These are phyloP conservation scores for Pseudogymnoascus sp. DNA, from an alignment of 2,329 filamentous ascomycete species.

Conservation along the genomic window DNA sequence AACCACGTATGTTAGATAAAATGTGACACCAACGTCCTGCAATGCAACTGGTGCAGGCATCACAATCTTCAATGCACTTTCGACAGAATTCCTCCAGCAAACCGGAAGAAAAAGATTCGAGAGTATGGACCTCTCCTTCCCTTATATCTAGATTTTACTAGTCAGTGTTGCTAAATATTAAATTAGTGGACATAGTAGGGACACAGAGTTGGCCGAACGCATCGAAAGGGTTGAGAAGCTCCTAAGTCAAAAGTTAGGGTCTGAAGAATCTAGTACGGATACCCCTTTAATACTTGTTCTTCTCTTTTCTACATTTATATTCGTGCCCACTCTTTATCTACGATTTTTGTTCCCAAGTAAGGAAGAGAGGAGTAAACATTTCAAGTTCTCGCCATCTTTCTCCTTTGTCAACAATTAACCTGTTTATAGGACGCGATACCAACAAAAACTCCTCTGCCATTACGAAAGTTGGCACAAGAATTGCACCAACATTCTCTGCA, in stretches of 20 bases:
- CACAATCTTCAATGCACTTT: conserved; percentile 42
- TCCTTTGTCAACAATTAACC: neutral
- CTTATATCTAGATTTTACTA: conserved; percentile 27
- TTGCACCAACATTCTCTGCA: neutral
- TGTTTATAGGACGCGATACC: neutral
- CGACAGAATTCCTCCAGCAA: conserved; percentile 23
- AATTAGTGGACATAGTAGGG: neutral
- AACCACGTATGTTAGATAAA: conserved; percentile 35
- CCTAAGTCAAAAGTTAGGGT: neutral
- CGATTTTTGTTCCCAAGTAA: neutral
- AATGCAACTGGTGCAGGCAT: conserved; percentile 44
- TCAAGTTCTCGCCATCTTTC: neutral
- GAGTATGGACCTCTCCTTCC: conserved; percentile 30
- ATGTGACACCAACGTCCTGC: conserved; percentile 37
- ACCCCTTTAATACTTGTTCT: neutral
- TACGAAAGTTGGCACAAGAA: neutral
- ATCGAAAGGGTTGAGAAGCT: neutral
- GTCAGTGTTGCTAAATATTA: neutral
- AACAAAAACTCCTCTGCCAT: neutral
- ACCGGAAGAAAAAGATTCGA: conserved; percentile 32
- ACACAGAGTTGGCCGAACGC: neutral
- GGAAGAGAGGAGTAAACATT: neutral
- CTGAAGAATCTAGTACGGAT: neutral
- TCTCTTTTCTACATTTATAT: neutral
- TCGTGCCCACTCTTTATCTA: neutral